Base-by-base conservation (phyloP, 306 rosid species). In the Amphicarpaea edgeworthii region DNA sequence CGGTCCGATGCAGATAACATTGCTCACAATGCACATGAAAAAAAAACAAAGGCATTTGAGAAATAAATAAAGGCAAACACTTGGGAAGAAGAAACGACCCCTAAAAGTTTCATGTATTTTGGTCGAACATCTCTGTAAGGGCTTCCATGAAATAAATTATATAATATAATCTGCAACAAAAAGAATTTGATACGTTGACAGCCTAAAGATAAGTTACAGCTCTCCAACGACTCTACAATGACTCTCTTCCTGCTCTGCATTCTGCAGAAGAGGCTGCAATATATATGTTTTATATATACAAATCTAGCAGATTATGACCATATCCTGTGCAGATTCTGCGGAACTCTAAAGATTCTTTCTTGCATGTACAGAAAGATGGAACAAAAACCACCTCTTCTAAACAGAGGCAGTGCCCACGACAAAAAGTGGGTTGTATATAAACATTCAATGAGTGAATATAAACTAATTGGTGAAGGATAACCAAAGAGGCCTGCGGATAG, bases 221-320 rank as follows among this genome's bases (percentile, higher is more conserved):
- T 87, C 97, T 86, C 90, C 77, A 80, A 80, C 80, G 81, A 84
- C 90, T 86, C 92, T 92, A 86, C 90, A 86, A 79, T 20, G 85
- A 85, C 83, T 81, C 83, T 81, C 90, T 81, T 85, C 90, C 91
- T 75, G 79, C 82, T 83, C 89, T 83, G 89, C 96, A 83, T 90
- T 82, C 81, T 83, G 86, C 90, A 86, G 87, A 90, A 79, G 89
- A 72, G 78, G 79, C 85, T 80, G 89, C 68, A 85, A 75, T 87
- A 86, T 75, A 85, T 83, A 87, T 89, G 24, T 16, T n/a, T n/a
- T n/a, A 38, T 62, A 62, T 64, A 64, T 40, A 93, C 96, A 93
- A 42, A 78, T 79, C 90, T 73, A 72, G 85, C 86, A 82, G 73
- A 82, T 49, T 70, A 77, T 70, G 68, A 82, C 64, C 77, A 51